Percentiles rank a stretch among this genome's conserved stretches.
Conservation (phyloP, 352 stramenopile species). For the Globisporangium cederbergense region DNA sequence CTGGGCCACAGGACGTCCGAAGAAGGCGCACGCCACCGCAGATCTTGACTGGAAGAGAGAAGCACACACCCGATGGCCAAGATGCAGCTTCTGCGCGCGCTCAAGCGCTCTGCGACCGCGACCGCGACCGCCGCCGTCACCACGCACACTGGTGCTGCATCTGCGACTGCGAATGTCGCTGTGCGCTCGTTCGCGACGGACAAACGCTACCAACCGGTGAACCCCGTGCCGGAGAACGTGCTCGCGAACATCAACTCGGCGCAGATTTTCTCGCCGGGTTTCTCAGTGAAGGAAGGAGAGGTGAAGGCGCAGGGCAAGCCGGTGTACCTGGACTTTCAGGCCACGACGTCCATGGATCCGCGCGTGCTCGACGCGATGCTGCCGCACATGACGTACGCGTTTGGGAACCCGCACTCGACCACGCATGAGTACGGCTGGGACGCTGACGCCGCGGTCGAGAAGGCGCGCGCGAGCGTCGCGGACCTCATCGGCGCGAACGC, state of each 20-base stretch:
- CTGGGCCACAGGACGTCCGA: background rate
- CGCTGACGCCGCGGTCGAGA: conserved; percentile 94
- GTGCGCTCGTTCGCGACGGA: conserved; percentile 40
- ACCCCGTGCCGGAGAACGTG: conserved; percentile 83
- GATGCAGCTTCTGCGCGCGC: conserved; percentile 7
- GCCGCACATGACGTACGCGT: conserved; percentile 95
- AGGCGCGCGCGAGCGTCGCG: conserved; percentile 83
- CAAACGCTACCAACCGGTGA: conserved; percentile 84
- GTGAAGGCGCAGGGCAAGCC: conserved; percentile 73
- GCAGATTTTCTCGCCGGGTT: conserved; percentile 83
- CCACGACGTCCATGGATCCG: conserved; percentile 98
- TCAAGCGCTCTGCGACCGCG: background rate
- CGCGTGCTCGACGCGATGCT: conserved; percentile 99
- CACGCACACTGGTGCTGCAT: background rate
- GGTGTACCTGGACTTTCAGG: conserved; percentile 95
- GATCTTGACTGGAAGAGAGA: conserved; percentile 2
- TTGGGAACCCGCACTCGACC: conserved; percentile 98
- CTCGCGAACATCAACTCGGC: conserved; percentile 72
- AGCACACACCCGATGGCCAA: background rate
- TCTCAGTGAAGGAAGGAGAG: conserved; percentile 66
- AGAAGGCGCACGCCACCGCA: background rate
- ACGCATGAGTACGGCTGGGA: conserved; percentile 99
- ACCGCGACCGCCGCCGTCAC: background rate
- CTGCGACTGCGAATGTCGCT: background rate
- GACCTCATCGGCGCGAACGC: conserved; percentile 92